Base-by-base conservation (phyloP, 2,329 filamentous ascomycete species). In the Coniochaeta sp. region DNA sequence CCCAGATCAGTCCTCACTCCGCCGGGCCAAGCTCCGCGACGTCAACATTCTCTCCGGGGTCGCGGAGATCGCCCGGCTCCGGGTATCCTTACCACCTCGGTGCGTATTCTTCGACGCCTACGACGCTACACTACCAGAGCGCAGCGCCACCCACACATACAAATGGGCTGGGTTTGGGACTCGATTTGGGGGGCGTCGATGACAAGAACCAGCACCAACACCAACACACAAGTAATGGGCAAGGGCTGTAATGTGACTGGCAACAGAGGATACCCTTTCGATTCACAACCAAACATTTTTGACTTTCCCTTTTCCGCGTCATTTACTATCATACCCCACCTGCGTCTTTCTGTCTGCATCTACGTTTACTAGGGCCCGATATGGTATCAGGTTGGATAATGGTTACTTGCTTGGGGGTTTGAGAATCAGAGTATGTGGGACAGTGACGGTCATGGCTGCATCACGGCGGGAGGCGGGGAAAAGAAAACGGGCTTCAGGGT, bases 31-130 rank as follows among this genome's bases (percentile, higher is more conserved):
- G 60, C 34, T 65, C 64, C 14, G 64, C 63, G 1, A 58, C 64
- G 5, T 64, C 64, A 2, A 59, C 65, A n/a, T 66, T 64, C 59
- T 64, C 63, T 3, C 64, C 64, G 0, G 62, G 59, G 8, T 58
- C 57, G 31, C 59, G 64, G 43, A 58, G 64, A 31, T 64, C 62
- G 7, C 62, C 62, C 19, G 55, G 57, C n/a, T 40, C 58, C 22
- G 58, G 34, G 8, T 62, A 63, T 40, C 57, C 44, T 0, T 62
- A 62, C 50, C 59, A 26, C 47, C 58, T 19, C 36, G 58, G 33
- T 55, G n/a, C 58, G 12, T 61, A 60, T 57, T 26, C 40, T 3
- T 59, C 58, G 2, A 58, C 56, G 56, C 38, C 60, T 17, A 59
- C 57, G 22, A 38, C 31, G 17, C 11, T 63, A 38, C 44, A 44